Evolutionary conservation across 2,329 filamentous ascomycete genomes (phyloP), one percentile per base, ranked within the genome.

Genomic region (Fusarium xylarioides): DNA sequence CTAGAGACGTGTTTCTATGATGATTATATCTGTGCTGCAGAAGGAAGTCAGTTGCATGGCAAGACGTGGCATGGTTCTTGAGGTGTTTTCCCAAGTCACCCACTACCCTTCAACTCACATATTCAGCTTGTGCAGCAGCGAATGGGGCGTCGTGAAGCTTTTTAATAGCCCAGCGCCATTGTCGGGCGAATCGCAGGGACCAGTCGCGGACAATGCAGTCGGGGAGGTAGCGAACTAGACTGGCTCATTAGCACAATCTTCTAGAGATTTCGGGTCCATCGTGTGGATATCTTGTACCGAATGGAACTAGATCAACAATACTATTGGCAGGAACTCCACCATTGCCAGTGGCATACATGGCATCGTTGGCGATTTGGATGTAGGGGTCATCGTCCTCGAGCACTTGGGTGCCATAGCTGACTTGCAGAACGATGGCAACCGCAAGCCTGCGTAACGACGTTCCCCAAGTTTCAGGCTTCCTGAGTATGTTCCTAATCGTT

Each of bases 281-380:
- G 26, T 35, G 37, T 14, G 23, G 32, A 26, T 16, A 26, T 50
- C 28, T 18, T 74, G 61, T 75, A 81, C 79, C 78, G 19, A 71
- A 53, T 5, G 86, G 86, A 54, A 87, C 83, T 56, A 86, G 77
- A 70, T 88, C 86, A 46, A 87, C 82, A 26, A 86, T 71, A 49
- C 78, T 80, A 64, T 77, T 76, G 28, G 76, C 79, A 14, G 78
- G 79, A 42, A 78, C 76, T 38, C 79, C 79, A 19, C 79, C 79
- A 38, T 80, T 80, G 5, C 79, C 73, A 28, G 79, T 80, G 32
- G 78, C 78, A 57, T 79, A 75, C 74, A 79, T 79, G 28, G 79
- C 79, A 47, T 79, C 76, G 54, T 79, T 75, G 49, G 79, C 77
- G 32, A 80, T 79, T 54, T 77, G 66, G 42, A 79, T 76, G 66